Base-by-base conservation (phyloP, 306 rosid genomes). In the Argentina anserina region DNA sequence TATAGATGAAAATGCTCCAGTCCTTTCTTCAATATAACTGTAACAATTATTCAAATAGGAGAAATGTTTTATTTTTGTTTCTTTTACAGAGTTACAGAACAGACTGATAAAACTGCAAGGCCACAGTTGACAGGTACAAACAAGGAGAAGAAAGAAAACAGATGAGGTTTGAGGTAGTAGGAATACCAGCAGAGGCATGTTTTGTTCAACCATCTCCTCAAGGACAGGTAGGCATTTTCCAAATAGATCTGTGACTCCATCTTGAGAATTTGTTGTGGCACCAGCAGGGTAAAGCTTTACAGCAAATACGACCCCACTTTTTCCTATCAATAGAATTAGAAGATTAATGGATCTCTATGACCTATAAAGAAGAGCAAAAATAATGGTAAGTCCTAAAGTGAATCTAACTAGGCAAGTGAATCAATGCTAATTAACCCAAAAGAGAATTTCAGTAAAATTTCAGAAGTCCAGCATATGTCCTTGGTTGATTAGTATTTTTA, bases 281-380 rank as follows among this genome's bases (percentile, higher is more conserved):
- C 96, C 98, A 75, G 96, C 97, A 78, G 97, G 98, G 78, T 93
- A 93, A 84, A 93, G 75, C 81, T 93, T 93, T 74, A 93, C 93
- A 77, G 89, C 96, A 85, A 65, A 87, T 55, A 90, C 84, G 70
- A 75, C 74, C 70, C 93, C 93, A 83, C 96, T 93, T 85, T 58
- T 82, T 84, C 81, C 96, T n/a, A n/a, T n/a, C n/a, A n/a, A n/a
- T n/a, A n/a, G n/a, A n/a, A n/a, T n/a, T n/a, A n/a, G n/a, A n/a
- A n/a, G n/a, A n/a, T n/a, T n/a, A n/a, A n/a, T n/a, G n/a, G n/a
- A n/a, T n/a, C n/a, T n/a, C n/a, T n/a, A n/a, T n/a, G n/a, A n/a
- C n/a, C n/a, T n/a, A n/a, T n/a, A n/a, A n/a, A n/a, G n/a, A n/a
- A n/a, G n/a, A n/a, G n/a, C n/a, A n/a, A n/a, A n/a, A n/a, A n/a